Evolutionary conservation across 768 basidiomycete genomes (phyloP).

Genomic region (Mycena haematopus): DNA sequence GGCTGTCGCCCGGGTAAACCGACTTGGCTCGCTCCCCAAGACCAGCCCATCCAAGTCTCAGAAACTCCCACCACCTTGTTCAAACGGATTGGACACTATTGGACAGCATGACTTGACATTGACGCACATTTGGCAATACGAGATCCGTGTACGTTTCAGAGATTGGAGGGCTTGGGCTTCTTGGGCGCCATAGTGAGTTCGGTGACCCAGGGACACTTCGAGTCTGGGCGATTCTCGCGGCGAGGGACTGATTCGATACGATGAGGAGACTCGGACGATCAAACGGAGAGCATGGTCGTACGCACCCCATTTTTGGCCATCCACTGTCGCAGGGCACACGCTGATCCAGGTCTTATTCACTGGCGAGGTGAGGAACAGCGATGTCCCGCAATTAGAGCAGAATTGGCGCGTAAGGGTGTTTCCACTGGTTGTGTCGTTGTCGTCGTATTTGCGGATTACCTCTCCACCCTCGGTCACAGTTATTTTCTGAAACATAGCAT

Average conservation of each 20-base stretch:
- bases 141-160: too few species aligned
- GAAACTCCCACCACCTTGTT: too few species aligned
- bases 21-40: too few species aligned
- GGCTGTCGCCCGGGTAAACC: too few species aligned
- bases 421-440: constrained; percentile 35
- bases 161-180: neutral
- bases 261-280: neutral
- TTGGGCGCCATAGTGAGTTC: constrained; percentile 13
- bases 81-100: too few species aligned
- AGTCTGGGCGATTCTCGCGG: constrained; percentile 22
- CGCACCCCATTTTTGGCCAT: constrained; percentile 22
- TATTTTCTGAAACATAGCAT: neutral
- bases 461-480: constrained; percentile 32
- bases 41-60: too few species aligned
- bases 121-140: too few species aligned
- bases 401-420: constrained; percentile 35
- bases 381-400: constrained; percentile 37
- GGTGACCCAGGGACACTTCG: constrained; percentile 20
- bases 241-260: constrained; percentile 12
- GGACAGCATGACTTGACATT: too few species aligned
- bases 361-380: constrained; percentile 32
- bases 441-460: constrained; percentile 32
- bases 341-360: constrained; percentile 13
- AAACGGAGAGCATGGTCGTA: neutral
- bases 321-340: constrained; percentile 2